Conservation (phyloP, 2,329 filamentous ascomycete species). For the Ustulina deusta region DNA sequence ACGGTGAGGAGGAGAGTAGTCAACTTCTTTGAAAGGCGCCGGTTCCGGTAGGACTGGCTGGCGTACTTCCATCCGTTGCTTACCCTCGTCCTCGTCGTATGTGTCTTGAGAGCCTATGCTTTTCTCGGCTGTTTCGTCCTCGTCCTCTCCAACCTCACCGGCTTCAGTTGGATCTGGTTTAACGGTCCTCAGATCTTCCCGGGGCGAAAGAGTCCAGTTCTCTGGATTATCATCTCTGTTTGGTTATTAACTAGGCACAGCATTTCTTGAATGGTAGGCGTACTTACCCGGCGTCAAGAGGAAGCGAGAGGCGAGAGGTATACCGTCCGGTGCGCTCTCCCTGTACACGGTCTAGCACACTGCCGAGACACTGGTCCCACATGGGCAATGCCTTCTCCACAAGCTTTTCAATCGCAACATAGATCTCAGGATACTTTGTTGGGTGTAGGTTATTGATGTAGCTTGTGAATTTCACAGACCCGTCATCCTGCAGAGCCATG, state of each 20-base stretch:
- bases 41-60: constrained; percentile 42
- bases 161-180: not conserved
- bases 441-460: constrained; percentile 61
- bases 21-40: constrained; percentile 39
- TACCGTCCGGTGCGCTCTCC: not conserved
- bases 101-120: constrained; percentile 10
- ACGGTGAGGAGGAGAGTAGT: constrained; percentile 23
- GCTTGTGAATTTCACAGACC: constrained; percentile 53
- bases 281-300: not conserved
- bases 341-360: not conserved
- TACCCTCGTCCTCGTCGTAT: constrained; percentile 21
- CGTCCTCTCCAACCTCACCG: not conserved
- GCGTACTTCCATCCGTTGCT: constrained; percentile 39
- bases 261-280: not conserved
- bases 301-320: constrained; percentile 3
- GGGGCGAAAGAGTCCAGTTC: constrained; percentile 37
- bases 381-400: constrained; percentile 54
- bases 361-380: constrained; percentile 54
- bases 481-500: constrained; percentile 47
- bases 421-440: constrained; percentile 49
- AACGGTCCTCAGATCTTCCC: constrained; percentile 3
- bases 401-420: constrained; percentile 53
- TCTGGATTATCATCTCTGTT: constrained; percentile 33
- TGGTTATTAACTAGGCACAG: not conserved
- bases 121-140: too few relatives aligned